phyloP scores from a whole-genome alignment of 352 stramenopile species.

The Phytophthora fragariae region DNA sequence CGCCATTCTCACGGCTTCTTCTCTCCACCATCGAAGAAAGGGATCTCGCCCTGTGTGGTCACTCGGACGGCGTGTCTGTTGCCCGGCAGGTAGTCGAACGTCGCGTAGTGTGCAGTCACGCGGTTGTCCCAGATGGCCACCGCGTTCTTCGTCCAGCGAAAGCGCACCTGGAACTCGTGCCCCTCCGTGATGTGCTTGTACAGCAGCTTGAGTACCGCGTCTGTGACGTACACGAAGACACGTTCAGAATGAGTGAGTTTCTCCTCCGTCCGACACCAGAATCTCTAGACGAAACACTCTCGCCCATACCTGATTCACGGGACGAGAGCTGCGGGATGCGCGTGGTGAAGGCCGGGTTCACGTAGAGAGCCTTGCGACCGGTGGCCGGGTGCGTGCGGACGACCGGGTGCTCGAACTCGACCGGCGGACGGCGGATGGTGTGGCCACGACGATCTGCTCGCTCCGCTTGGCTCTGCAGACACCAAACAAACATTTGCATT shows the following conservation, averaged over 20 bases:
- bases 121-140: constrained; percentile 5
- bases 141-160: constrained; percentile 3
- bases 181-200: constrained; percentile 6
- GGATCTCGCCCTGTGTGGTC: constrained; percentile 1
- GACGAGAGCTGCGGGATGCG: constrained; percentile 3
- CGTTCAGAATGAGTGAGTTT: neutral
- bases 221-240: neutral
- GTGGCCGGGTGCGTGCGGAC: constrained; percentile 2
- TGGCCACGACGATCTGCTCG: neutral
- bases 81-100: constrained; percentile 3
- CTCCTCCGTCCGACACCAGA: too few species aligned
- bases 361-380: neutral
- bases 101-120: neutral
- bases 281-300: too few species aligned
- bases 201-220: constrained; percentile 1
- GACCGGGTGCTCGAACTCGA: constrained; percentile 6
- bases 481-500: neutral
- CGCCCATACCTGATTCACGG: neutral
- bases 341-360: constrained; percentile 1
- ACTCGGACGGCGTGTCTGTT: constrained; percentile 1
- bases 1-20: neutral
- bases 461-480: neutral
- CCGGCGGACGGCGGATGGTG: constrained; percentile 1
- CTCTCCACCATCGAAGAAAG: neutral
- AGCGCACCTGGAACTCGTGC: constrained; percentile 1